These are phyloP conservation scores for Thelonectria blattea DNA, from an alignment of 2,329 filamentous ascomycete genomes.

Conservation along the genomic window DNA sequence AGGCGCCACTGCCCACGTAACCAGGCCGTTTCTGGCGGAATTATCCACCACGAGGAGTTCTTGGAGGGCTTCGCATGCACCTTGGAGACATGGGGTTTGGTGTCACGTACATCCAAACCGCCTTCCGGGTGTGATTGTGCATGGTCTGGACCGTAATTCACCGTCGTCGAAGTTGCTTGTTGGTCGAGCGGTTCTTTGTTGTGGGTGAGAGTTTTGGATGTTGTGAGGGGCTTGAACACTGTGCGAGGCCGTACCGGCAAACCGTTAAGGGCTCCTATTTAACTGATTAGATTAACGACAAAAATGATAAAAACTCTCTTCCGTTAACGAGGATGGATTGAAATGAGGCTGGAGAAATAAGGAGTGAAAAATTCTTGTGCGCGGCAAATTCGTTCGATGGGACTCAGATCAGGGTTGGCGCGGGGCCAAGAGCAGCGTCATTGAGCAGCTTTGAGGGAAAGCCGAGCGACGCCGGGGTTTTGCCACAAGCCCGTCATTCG, in stretches of 20 bases:
- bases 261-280: not conserved
- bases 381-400: not conserved
- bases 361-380: not conserved
- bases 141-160: not conserved
- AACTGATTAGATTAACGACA: not conserved
- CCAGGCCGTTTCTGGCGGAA: slow-evolving; percentile 5
- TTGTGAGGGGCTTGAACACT: slow-evolving; percentile 5
- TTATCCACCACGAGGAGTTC: slow-evolving; percentile 18
- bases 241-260: slow-evolving; percentile 13
- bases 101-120: slow-evolving; percentile 15
- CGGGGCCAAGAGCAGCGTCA: not conserved
- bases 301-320: not conserved
- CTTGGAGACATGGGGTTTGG: slow-evolving; percentile 9
- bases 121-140: not conserved
- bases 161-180: slow-evolving; percentile 1
- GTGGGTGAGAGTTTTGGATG: not conserved
- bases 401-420: not conserved
- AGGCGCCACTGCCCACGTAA: slow-evolving; percentile 15
- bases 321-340: not conserved
- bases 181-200: slow-evolving; percentile 8
- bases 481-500: not conserved
- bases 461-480: not conserved
- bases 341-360: not conserved
- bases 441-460: not conserved
- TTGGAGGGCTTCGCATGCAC: slow-evolving; percentile 10